Evolutionary conservation across 2,329 filamentous ascomycete species (phyloP).

Genomic region (Trichoderma gracile): DNA sequence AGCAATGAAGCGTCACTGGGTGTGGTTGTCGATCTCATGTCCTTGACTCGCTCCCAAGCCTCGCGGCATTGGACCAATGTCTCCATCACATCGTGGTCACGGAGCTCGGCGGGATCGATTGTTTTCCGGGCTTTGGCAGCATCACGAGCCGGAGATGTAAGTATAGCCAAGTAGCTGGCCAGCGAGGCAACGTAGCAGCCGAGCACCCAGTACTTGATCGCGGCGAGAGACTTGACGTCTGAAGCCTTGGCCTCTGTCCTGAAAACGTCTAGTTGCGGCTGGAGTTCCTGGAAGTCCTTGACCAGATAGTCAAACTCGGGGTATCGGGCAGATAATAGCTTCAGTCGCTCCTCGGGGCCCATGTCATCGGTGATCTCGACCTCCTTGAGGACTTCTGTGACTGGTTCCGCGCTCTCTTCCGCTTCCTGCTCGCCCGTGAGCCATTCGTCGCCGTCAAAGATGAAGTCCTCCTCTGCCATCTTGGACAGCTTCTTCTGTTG

Average conservation of each 20-base stretch:
- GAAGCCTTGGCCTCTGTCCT: constrained; percentile 58
- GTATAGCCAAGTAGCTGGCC: constrained; percentile 89
- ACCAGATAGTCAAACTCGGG: constrained; percentile 89
- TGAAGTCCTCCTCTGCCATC: constrained; percentile 90
- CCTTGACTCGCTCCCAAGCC: constrained; percentile 75
- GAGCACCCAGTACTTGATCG: constrained; percentile 76
- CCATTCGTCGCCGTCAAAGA: constrained; percentile 91
- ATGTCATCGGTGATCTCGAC: constrained; percentile 79
- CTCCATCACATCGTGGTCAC: constrained; percentile 90
- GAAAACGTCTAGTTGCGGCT: constrained; percentile 62
- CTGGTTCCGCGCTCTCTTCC: constrained; percentile 58
- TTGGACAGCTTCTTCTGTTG: constrained; percentile 88
- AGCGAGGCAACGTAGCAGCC: constrained; percentile 84
- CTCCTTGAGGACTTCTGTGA: constrained; percentile 85
- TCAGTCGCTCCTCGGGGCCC: constrained; percentile 70
- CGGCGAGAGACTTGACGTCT: constrained; percentile 55
- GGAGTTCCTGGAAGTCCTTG: constrained; percentile 74
- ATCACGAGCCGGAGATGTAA: constrained; percentile 76
- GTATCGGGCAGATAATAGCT: constrained; percentile 76
- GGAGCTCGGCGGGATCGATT: constrained; percentile 73
- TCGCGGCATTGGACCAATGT: constrained; percentile 76
- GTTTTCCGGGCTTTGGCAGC: constrained; percentile 56
- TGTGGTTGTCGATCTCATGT: constrained; percentile 54
- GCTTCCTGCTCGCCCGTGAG: constrained; percentile 56
- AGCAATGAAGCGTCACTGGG: constrained; percentile 38